A percentile compares a stretch with the other conserved stretches of the same genome.
Evolutionary conservation across 441 rosid species (phyloP).

Genomic region (Populus trichocarpa): DNA sequence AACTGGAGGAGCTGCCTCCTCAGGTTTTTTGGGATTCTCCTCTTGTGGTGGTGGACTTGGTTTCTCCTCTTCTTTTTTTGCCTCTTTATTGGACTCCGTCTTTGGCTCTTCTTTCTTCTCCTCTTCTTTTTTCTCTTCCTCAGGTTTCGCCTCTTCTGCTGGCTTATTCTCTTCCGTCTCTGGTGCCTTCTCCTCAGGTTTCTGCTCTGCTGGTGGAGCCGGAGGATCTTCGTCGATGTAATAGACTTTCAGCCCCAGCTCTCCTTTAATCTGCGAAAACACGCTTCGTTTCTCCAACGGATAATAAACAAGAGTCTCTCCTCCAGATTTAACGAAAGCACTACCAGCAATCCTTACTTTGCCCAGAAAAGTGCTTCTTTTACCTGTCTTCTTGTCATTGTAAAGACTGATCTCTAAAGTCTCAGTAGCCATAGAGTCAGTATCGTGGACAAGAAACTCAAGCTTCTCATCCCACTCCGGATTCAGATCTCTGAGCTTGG

Average conservation of each 20-base stretch:
- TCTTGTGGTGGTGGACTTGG: constrained; percentile 10
- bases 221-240: constrained; percentile 65
- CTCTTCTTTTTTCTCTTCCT: constrained; percentile 18
- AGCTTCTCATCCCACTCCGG: constrained; percentile 84
- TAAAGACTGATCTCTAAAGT: constrained; percentile 70
- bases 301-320: constrained; percentile 59
- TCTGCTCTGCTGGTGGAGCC: not conserved
- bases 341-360: constrained; percentile 65
- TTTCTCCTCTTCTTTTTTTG: constrained; percentile 34
- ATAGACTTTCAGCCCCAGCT: constrained; percentile 61
- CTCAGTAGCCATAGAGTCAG: constrained; percentile 52
- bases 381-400: constrained; percentile 64
- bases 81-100: constrained; percentile 20
- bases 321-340: constrained; percentile 48
- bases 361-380: constrained; percentile 65
- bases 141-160: constrained; percentile 29
- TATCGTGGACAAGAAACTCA: constrained; percentile 65
- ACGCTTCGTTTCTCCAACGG: constrained; percentile 84
- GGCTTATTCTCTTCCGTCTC: constrained; percentile 14
- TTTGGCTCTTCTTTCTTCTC: constrained; percentile 36
- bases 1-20: constrained; percentile 23
- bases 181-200: constrained; percentile 10
- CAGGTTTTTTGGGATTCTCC: constrained; percentile 17
- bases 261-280: constrained; percentile 76
- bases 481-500: constrained; percentile 73